These are phyloP conservation scores for Chamaecyparis obtusa DNA, from an alignment of 75 land plant species.

Conservation along the genomic window DNA sequence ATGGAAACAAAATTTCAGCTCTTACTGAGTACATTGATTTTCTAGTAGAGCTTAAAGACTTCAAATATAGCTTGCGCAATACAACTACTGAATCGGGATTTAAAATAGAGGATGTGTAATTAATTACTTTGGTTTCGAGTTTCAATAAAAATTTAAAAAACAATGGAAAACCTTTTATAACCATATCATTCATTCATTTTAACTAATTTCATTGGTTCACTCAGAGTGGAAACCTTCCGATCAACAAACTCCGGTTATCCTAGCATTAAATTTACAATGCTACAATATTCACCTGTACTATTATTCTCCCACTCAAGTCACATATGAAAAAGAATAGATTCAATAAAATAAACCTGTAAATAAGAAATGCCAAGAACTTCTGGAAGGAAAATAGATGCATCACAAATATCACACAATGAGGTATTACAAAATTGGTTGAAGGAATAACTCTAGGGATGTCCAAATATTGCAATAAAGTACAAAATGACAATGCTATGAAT, in stretches of 20 bases:
- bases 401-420: neutral
- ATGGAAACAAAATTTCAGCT: neutral
- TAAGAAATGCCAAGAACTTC: neutral
- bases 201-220: neutral
- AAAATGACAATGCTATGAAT: no score
- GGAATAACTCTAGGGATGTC: neutral
- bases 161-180: neutral
- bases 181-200: neutral
- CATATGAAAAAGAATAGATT: no score
- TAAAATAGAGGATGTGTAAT: neutral
- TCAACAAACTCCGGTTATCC: neutral
- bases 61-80: neutral
- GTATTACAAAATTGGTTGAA: neutral
- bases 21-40: neutral
- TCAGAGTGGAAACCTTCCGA: neutral
- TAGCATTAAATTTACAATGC: neutral
- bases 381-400: neutral
- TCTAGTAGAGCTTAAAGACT: neutral
- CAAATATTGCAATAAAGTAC: no score
- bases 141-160: neutral
- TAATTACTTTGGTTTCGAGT: neutral
- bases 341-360: neutral
- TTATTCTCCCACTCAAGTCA: neutral
- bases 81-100: neutral
- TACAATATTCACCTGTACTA: neutral